Evolutionary conservation across 305 asterid species (phyloP), one percentile per base, ranked within the genome.

Genomic region (Solanum hybrid): DNA sequence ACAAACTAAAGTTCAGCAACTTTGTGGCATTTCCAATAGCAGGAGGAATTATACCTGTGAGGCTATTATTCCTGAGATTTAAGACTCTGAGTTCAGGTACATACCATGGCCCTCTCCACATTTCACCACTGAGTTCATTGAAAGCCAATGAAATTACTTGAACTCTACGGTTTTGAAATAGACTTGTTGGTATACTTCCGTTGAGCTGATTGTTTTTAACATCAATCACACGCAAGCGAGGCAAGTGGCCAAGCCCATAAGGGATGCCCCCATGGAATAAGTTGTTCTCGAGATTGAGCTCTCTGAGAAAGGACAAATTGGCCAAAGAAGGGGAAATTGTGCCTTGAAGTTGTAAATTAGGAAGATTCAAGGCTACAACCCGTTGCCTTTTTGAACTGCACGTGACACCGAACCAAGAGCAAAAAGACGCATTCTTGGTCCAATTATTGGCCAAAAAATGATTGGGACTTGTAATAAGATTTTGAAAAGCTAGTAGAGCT

Each of bases 321-420:
- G 90, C 86, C 16, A 87, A 46, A 32, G 90, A 87, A 17, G 86
- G 64, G 11, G 91, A 56, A 34, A 90, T 81, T 27, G 60, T 51
- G 24, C 91, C 91, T 81, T 90, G 90, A 72, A 90, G 89, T 7
- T 76, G 88, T 90, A 91, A 84, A 81, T 85, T 29, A 0, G 90
- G 24, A 35, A 92, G 93, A 34, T 27, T 81, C 76, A 92, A 51
- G 37, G 90, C 51, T 14, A 31, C 73, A 17, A 87, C 90, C 72
- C 92, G 89, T 38, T 88, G 51, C 37, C 86, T 87, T 13, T n/a
- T 27, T 38, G 86, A n/a, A 84, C 73, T 82, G 88, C 90, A 90
- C 12, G 81, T 90, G 86, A 90, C 88, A 17, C 91, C 91, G 36
- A 90, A 40, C 91, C 91, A 90, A 36, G 85, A 71, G 79, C 91